A percentile compares a stretch with the other conserved stretches of the same genome.
These are phyloP conservation scores for Cladophialophora carrionii DNA, from an alignment of 2,329 filamentous ascomycete species.

Conservation along the genomic window DNA sequence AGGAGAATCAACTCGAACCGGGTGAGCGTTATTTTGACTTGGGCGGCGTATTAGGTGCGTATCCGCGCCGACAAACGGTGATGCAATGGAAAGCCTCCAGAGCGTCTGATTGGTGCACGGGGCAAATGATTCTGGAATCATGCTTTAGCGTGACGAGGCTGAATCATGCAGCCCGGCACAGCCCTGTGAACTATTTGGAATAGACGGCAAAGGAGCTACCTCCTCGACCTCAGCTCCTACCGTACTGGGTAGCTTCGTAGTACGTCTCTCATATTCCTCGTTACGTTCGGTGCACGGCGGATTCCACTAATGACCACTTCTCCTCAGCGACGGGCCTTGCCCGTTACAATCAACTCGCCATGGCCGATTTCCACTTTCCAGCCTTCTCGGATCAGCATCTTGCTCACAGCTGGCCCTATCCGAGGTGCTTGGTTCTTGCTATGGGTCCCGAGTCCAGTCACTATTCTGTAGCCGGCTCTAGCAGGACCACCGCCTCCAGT, in stretches of 20 bases:
- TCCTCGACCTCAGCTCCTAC: background rate
- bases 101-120: constrained; percentile 8
- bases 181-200: constrained; percentile 17
- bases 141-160: constrained; percentile 16
- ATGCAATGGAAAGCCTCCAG: constrained; percentile 13
- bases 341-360: constrained; percentile 72
- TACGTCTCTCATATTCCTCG: background rate
- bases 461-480: constrained; percentile 67
- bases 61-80: constrained; percentile 17
- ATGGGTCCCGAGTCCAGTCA: constrained; percentile 81
- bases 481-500: constrained; percentile 50
- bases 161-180: constrained; percentile 2
- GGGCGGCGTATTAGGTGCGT: background rate
- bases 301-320: background rate
- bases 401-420: constrained; percentile 77
- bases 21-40: constrained; percentile 12
- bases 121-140: constrained; percentile 22
- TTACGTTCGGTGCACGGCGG: background rate
- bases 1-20: constrained; percentile 5
- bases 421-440: constrained; percentile 74
- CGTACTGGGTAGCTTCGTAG: background rate
- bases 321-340: constrained; percentile 46
- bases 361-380: constrained; percentile 78
- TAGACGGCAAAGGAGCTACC: background rate
- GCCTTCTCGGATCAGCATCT: constrained; percentile 73